A percentile compares a stretch with the other conserved stretches of the same genome.
Evolutionary conservation across 1,139 yeast genomes (phyloP).

Genomic region (Scheffersomyces segobiensis): DNA sequence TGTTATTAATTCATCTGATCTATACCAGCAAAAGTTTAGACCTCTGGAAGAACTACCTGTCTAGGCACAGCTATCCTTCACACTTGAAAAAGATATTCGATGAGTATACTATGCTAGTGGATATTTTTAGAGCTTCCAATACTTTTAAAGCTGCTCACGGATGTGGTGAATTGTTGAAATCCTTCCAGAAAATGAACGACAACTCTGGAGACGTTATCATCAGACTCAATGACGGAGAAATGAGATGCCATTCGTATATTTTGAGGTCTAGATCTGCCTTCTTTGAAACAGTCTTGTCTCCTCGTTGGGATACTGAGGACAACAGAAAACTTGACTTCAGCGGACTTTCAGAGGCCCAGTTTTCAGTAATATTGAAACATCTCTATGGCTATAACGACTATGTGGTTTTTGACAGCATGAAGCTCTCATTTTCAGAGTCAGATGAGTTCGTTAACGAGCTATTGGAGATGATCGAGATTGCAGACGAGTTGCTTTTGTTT

Average conservation of each 20-base stretch:
- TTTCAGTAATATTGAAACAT: conserved; percentile 53
- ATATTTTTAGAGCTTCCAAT: conserved; percentile 19
- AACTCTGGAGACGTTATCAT: conserved; percentile 21
- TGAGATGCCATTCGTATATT: conserved; percentile 50
- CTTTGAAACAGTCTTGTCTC: conserved; percentile 60
- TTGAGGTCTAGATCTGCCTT: conserved; percentile 59
- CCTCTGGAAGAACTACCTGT: conserved; percentile 27
- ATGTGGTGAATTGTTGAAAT: not conserved
- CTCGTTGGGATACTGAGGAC: conserved; percentile 48
- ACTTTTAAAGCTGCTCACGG: not conserved
- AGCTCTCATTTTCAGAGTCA: conserved; percentile 23
- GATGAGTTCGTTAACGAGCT: conserved; percentile 54
- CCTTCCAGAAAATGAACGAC: conserved; percentile 7
- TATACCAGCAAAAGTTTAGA: conserved; percentile 30
- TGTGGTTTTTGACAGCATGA: conserved; percentile 43
- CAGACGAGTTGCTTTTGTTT: conserved; percentile 65
- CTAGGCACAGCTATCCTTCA: conserved; percentile 17
- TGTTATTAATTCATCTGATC: conserved; percentile 34
- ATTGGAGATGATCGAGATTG: conserved; percentile 58
- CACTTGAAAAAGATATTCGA: conserved; percentile 17
- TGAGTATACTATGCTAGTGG: conserved; percentile 5
- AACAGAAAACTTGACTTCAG: conserved; percentile 38
- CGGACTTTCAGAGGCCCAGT: conserved; percentile 44
- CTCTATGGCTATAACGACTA: conserved; percentile 56
- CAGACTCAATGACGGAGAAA: conserved; percentile 40